Percentiles rank a stretch among this genome's conserved stretches.
Conservation (phyloP, 306 rosid genomes). For the Corylus heterophylla region DNA sequence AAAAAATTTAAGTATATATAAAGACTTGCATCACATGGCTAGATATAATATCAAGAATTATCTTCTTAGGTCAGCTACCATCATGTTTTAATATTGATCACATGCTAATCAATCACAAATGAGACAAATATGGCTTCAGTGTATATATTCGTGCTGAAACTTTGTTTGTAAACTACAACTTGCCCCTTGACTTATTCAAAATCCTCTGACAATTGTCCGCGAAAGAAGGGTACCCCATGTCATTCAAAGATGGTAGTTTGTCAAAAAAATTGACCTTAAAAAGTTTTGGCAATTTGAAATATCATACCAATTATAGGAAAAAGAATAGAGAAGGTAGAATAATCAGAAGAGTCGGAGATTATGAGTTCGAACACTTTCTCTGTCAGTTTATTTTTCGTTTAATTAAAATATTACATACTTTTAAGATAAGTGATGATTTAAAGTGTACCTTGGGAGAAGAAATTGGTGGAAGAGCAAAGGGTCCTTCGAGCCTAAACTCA, state of each 20-base stretch:
- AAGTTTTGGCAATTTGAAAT: neutral
- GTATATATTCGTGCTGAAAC: neutral
- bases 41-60: constrained; percentile 32
- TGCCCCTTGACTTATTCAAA: constrained; percentile 29
- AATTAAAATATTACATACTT: too few relatives aligned
- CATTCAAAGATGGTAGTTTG: neutral
- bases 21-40: constrained; percentile 29
- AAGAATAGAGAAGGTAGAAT: neutral
- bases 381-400: too few relatives aligned
- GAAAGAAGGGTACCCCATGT: neutral
- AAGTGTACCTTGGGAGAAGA: constrained; percentile 50
- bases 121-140: constrained; percentile 26
- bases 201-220: neutral
- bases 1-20: neutral
- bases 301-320: too few relatives aligned
- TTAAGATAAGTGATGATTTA: too few relatives aligned
- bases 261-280: neutral
- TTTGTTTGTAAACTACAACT: constrained; percentile 30
- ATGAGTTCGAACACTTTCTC: too few relatives aligned
- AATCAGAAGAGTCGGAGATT: neutral
- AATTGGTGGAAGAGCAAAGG: constrained; percentile 51
- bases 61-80: constrained; percentile 64
- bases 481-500: constrained; percentile 76
- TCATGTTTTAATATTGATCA: constrained; percentile 25
- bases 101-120: constrained; percentile 35